Conservation (phyloP, 129 eudicot species). For the Smallanthus sonchifolius region DNA sequence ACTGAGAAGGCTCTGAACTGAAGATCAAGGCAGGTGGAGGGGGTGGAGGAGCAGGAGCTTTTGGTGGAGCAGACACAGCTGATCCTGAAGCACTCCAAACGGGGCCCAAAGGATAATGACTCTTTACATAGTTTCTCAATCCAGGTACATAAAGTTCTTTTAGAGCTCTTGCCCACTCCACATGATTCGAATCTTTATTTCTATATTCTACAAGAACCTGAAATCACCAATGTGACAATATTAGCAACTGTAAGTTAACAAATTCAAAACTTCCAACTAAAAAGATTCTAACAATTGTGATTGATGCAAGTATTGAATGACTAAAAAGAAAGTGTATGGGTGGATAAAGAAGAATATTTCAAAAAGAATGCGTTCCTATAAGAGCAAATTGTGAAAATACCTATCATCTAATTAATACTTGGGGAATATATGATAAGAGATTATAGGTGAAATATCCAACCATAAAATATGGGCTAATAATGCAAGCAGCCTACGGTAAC, state of each 20-base stretch:
- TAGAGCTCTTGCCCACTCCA: constrained; percentile 95
- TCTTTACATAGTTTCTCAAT: constrained; percentile 81
- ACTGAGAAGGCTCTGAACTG: constrained; percentile 50
- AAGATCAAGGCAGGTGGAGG: constrained; percentile 79
- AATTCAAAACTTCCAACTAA: neutral
- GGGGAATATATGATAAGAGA: neutral
- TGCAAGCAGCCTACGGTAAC: neutral
- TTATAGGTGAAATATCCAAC: neutral
- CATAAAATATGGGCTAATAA: neutral
- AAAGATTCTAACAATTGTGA: constrained; percentile 9
- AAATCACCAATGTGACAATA: constrained; percentile 8
- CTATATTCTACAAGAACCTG: constrained; percentile 84
- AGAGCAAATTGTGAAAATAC: neutral
- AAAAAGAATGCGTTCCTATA: neutral
- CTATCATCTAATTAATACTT: neutral
- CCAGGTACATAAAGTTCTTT: constrained; percentile 87
- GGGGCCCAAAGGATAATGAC: constrained; percentile 85
- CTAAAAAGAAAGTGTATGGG: neutral
- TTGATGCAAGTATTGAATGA: neutral
- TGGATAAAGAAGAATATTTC: neutral
- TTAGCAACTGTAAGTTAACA: constrained; percentile 8
- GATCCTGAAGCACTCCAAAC: constrained; percentile 86
- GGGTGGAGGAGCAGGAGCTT: constrained; percentile 71
- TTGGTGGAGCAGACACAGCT: constrained; percentile 47
- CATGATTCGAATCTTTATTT: constrained; percentile 82